Percentiles rank a stretch among this genome's conserved stretches.
Evolutionary conservation across 768 basidiomycete genomes (phyloP).

Genomic region (Mycena amicta): DNA sequence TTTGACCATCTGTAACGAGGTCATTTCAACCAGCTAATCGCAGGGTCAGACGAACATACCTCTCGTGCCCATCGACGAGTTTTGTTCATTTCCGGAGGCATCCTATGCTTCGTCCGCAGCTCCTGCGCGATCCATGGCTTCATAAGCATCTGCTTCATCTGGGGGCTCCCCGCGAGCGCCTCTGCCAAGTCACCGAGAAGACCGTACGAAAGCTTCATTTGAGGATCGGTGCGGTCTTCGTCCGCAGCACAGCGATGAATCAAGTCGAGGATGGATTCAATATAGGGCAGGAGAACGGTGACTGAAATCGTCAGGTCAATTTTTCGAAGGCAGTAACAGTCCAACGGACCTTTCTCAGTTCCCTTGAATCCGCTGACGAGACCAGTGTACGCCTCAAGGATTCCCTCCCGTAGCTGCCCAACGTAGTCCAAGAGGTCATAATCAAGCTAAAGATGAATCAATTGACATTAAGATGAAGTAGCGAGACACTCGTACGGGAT

Average conservation of each 20-base stretch:
- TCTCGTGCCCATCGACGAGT: conserved; percentile 93
- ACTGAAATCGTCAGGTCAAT: conserved; percentile 31
- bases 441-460: conserved; percentile 55
- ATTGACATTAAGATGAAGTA: conserved; percentile 2
- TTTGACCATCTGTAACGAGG: conserved; percentile 67
- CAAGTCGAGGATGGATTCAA: conserved; percentile 76
- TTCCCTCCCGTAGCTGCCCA: conserved; percentile 85
- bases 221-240: conserved; percentile 81
- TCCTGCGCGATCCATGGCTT: conserved; percentile 78
- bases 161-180: conserved; percentile 70
- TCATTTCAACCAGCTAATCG: neutral
- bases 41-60: conserved; percentile 46
- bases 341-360: conserved; percentile 67
- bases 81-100: conserved; percentile 80
- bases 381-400: conserved; percentile 95
- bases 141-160: conserved; percentile 79
- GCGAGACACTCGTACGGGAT: conserved; percentile 60
- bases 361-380: conserved; percentile 90
- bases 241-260: conserved; percentile 75
- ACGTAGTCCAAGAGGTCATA: conserved; percentile 94
- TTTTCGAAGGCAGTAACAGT: too few species aligned
- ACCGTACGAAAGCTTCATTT: conserved; percentile 77
- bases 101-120: conserved; percentile 72
- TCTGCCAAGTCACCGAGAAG: conserved; percentile 94
- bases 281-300: conserved; percentile 66